Base-by-base conservation (phyloP, 1,284 basidiomycete genomes). In the Ceratobasidium theobromae region DNA sequence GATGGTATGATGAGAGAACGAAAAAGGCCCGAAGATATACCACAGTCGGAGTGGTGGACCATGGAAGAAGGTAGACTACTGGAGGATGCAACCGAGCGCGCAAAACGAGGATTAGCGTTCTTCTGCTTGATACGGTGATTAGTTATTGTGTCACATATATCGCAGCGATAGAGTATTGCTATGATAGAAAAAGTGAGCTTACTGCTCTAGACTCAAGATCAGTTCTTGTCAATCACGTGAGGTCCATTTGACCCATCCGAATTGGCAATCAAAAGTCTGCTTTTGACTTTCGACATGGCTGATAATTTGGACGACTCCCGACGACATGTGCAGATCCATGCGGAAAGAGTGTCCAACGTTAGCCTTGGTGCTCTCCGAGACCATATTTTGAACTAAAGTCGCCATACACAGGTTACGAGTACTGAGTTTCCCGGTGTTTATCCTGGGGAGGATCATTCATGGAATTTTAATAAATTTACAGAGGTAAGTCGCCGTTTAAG, bases 401-500 rank as follows among this genome's bases (percentile, higher is more conserved):
- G 16, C 23, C 14, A 48, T 40, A 35, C 12, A 18, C 67, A 95
- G 78, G 87, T 95, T 23, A 87, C 90, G 0, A 93, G 86, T 71
- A 89, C 89, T 6, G 90, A 95, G 69, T 95, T 87, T 74, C 94
- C 94, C 4, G 93, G 93, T 0, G 87, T 94, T 74, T 87, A 90
- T 72, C 88, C 93, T 0, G 84, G 81, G 40, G 90, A 95, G 74
- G 89, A 93, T 75, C 82, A 93, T 73, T 84, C 86, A 1, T 98
- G 94, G 94, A 81, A 88, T 76, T 77, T 95, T 38, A 74, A 80
- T 48, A 82, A 79, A 71, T 97, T 96, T 77, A 84, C 84, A 76
- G 74, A 89, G 81, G 93, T 93, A 73, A 11, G 45, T 8, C 30
- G 33, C 18, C 12, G 16, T 11, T 38, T 38, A 6, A 27, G 21